Evolutionary conservation across 1,284 basidiomycete species (phyloP), one percentile per base, ranked within the genome.

Genomic region (Trichosporon coremiiforme): DNA sequence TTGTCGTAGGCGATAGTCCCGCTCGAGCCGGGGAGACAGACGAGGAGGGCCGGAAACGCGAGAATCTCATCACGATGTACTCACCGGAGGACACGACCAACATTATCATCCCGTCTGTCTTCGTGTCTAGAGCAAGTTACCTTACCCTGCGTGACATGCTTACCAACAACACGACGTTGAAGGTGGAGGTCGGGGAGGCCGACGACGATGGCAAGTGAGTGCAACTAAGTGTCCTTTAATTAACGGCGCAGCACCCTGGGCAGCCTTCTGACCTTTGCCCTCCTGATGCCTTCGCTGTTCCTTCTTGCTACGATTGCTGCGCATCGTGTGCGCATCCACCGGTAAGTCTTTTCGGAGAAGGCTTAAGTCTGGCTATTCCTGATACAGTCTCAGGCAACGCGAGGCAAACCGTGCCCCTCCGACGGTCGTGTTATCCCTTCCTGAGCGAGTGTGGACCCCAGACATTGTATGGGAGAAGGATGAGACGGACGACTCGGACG

Each of bases 21-120:
- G 74, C 73, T 35, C 71, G 75, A 13, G 57, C 68, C 2, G 78
- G 75, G 12, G 83, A 85, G 75, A 80, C 74, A 8, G 81, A 82
- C 35, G 78, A 90, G 75, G 87, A 90, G 77, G 88, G 89, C 12
- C 89, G 90, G 4, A 87, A 87, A 76, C 89, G 92, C 17, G 91
- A 93, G 76, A 87, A 87, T n/a, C 85, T 95, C 71, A 88, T 95
- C 55, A 94, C 92, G 72, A 95, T 95, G 93, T 94, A 91, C 82
- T 92, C 90, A 79, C 91, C 91, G 82, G 84, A 84, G 64, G 84
- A 85, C 66, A 85, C 85, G 7, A 75, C 75, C 5, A 79, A 80
- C 66, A 82, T 86, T 47, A 73, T 72, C 20, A 85, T 86, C 41
- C 85, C 85, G 0, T 82, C 81, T 22, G 79, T 84, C 4, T 86